Evolutionary conservation across 2,329 filamentous ascomycete species (phyloP).

Genomic region (Penicillium janthinellum): DNA sequence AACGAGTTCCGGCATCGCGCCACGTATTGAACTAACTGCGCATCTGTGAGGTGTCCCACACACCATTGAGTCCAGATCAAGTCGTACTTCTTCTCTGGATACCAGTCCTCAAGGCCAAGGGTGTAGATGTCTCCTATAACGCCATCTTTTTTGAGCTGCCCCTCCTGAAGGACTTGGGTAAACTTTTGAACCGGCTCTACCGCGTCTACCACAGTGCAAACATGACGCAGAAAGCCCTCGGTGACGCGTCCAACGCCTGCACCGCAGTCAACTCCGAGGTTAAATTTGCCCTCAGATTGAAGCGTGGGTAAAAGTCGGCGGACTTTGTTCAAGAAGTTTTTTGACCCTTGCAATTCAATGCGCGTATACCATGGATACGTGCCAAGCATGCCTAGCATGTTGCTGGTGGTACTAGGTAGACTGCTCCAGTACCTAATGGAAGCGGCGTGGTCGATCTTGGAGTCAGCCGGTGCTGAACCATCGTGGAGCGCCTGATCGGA

Average conservation of each 20-base stretch:
- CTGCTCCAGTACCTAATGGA: constrained; percentile 45
- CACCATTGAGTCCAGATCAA: constrained; percentile 94
- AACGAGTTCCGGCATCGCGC: constrained; percentile 59
- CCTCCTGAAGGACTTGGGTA: constrained; percentile 59
- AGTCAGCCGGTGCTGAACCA: constrained; percentile 10
- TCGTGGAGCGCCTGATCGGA: neutral
- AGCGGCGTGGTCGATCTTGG: constrained; percentile 38
- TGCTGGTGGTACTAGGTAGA: constrained; percentile 41
- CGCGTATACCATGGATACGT: constrained; percentile 69
- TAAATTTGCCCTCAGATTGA: constrained; percentile 15
- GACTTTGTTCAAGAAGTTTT: constrained; percentile 69
- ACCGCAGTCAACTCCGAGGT: constrained; percentile 59
- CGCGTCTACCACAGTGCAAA: constrained; percentile 74
- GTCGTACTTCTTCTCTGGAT: constrained; percentile 63
- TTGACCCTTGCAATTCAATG: constrained; percentile 70
- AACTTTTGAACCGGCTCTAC: constrained; percentile 86
- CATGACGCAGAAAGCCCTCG: constrained; percentile 69
- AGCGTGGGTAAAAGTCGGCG: constrained; percentile 40
- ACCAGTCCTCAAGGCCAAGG: constrained; percentile 74
- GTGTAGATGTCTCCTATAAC: constrained; percentile 68
- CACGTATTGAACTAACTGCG: constrained; percentile 69
- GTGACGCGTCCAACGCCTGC: constrained; percentile 82
- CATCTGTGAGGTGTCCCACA: constrained; percentile 76
- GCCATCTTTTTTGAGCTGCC: constrained; percentile 42
- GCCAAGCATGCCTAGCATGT: constrained; percentile 71